Evolutionary conservation across 805 yeast species (phyloP).

Genomic region (Candida caryicola): DNA sequence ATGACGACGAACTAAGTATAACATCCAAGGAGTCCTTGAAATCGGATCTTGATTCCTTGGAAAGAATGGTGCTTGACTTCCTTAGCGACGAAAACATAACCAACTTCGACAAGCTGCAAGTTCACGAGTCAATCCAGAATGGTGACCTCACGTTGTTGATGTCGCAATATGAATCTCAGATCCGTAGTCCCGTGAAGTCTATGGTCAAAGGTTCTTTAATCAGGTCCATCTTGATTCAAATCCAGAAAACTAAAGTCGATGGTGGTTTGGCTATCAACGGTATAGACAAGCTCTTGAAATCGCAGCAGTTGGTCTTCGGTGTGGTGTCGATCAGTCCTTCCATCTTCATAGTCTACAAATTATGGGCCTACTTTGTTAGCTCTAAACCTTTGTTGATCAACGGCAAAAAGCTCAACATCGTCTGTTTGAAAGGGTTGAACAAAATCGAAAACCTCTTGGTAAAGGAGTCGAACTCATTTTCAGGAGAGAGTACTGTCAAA

Average conservation of each 20-base stretch:
- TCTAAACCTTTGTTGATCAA: constrained; percentile 28
- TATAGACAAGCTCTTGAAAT: constrained; percentile 81
- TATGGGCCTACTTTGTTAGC: constrained; percentile 36
- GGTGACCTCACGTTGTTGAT: constrained; percentile 82
- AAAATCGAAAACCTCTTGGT: constrained; percentile 55
- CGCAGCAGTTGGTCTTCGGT: constrained; percentile 94
- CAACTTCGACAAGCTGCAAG: constrained; percentile 17
- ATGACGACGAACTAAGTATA: constrained; percentile 77
- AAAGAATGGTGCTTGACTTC: constrained; percentile 83
- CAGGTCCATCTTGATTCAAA: constrained; percentile 77
- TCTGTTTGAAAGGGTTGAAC: constrained; percentile 47
- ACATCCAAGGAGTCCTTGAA: constrained; percentile 75
- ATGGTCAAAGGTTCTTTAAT: constrained; percentile 67
- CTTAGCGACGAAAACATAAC: constrained; percentile 32
- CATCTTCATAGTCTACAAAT: constrained; percentile 52
- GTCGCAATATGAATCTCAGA: constrained; percentile 74
- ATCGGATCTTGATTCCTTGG: constrained; percentile 76
- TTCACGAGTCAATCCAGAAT: constrained; percentile 50
- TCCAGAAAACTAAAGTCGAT: constrained; percentile 96
- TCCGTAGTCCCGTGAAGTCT: constrained; percentile 65
- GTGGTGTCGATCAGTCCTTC: constrained; percentile 87
- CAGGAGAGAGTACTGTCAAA: constrained; percentile 6
- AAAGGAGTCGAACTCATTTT: constrained; percentile 7
- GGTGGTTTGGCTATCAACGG: constrained; percentile 88
- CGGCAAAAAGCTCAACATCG: constrained; percentile 34